Percentiles rank a stretch among this genome's conserved stretches.
Conservation (phyloP, 768 basidiomycete species). For the Panaeolus papilionaceus region DNA sequence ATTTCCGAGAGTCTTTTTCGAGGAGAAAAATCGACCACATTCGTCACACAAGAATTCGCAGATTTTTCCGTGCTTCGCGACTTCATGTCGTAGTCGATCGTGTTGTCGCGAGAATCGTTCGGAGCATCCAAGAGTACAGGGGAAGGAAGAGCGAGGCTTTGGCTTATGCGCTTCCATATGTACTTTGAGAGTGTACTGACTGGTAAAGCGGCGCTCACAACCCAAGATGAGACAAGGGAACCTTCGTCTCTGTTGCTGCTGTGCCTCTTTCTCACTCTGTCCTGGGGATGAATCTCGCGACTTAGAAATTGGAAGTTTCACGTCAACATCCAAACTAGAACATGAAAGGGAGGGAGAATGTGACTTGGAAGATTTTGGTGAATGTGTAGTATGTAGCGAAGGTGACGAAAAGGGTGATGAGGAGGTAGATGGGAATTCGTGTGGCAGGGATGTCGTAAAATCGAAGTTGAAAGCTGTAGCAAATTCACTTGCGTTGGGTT, state of each 20-base stretch:
- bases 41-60: conserved; percentile 60
- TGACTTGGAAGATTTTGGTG: conserved; percentile 27
- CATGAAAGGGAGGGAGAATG: conserved; percentile 35
- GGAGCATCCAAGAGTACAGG: conserved; percentile 59
- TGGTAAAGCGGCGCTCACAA: conserved; percentile 56
- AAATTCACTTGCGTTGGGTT: conserved; percentile 38
- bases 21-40: conserved; percentile 61
- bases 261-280: conserved; percentile 39
- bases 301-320: conserved; percentile 23
- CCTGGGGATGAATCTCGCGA: conserved; percentile 42
- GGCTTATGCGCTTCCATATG: conserved; percentile 63
- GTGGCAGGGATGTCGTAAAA: conserved; percentile 34
- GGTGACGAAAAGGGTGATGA: conserved; percentile 26
- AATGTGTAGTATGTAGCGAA: conserved; percentile 22
- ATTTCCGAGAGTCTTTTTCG: conserved; percentile 56
- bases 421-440: conserved; percentile 30
- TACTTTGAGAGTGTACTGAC: conserved; percentile 59
- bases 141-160: conserved; percentile 53
- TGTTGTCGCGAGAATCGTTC: conserved; percentile 64
- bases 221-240: conserved; percentile 55
- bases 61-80: conserved; percentile 61
- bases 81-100: conserved; percentile 62
- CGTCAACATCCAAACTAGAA: conserved; percentile 32
- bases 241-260: conserved; percentile 41
- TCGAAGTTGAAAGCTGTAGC: conserved; percentile 40